A percentile compares a stretch with the other conserved stretches of the same genome.
Evolutionary conservation across 306 rosid genomes (phyloP).

Genomic region (Prunus fruticosa): DNA sequence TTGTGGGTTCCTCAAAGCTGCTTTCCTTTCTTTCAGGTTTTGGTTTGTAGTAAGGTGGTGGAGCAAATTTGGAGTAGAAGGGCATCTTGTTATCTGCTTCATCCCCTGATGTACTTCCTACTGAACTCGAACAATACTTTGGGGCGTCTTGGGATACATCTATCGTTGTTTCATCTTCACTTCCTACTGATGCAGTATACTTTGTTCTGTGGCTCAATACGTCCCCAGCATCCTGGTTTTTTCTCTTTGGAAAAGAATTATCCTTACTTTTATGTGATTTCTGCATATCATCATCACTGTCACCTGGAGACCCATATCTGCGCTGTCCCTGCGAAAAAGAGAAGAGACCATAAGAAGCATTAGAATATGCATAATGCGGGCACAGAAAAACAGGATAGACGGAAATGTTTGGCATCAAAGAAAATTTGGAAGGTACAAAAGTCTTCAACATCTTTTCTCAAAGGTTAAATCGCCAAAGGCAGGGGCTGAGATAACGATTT

Average conservation of each 20-base stretch:
- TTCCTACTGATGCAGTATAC: conserved; percentile 10
- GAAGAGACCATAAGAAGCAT: not conserved
- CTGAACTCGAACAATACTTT: conserved; percentile 45
- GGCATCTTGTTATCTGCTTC: conserved; percentile 49
- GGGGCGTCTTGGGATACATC: conserved; percentile 43
- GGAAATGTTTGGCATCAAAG: not conserved
- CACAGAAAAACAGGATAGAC: not conserved
- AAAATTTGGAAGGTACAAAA: not conserved
- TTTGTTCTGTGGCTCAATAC: not conserved
- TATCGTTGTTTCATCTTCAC: conserved; percentile 48
- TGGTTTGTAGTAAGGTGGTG: conserved; percentile 69
- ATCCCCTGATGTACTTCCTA: conserved; percentile 46
- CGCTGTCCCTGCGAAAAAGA: conserved; percentile 35
- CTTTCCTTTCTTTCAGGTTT: conserved; percentile 30
- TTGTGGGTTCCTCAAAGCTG: conserved; percentile 23
- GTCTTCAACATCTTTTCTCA: not conserved
- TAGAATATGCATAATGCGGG: not conserved
- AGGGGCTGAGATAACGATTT: not conserved
- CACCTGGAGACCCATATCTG: not conserved
- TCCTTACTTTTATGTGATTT: conserved; percentile 22
- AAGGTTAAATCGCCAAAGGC: not conserved
- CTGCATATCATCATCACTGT: conserved; percentile 7
- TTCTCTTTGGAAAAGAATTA: not conserved
- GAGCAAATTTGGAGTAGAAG: conserved; percentile 27
- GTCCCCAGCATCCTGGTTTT: conserved; percentile 14